Percentiles rank a stretch among this genome's conserved stretches.
Evolutionary conservation across 2,329 filamentous ascomycete genomes (phyloP).

Genomic region (Cylindrodendrum hubeiense): DNA sequence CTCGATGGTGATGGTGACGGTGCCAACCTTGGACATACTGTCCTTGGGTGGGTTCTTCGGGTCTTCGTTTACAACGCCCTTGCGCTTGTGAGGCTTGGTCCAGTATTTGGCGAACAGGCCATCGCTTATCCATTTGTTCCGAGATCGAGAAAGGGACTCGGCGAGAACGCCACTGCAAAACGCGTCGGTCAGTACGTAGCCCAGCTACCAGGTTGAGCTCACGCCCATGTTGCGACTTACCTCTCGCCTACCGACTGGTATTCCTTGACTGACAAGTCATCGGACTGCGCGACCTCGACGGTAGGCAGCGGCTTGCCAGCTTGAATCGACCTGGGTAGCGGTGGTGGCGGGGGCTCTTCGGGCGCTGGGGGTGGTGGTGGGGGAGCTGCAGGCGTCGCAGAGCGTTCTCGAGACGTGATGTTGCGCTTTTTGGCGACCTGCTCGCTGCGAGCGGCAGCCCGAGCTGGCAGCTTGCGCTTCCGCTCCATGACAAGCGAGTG

Average conservation of each 20-base stretch:
- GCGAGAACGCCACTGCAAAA: slow-evolving; percentile 75
- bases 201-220: not conserved
- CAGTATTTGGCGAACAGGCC: slow-evolving; percentile 83
- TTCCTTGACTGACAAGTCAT: slow-evolving; percentile 71
- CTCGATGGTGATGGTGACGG: slow-evolving; percentile 80
- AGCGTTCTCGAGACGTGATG: slow-evolving; percentile 66
- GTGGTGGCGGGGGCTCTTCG: slow-evolving; percentile 50
- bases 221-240: slow-evolving; percentile 52
- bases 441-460: slow-evolving; percentile 71
- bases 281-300: slow-evolving; percentile 74
- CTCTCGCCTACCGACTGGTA: slow-evolving; percentile 82
- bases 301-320: slow-evolving; percentile 79
- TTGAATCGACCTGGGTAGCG: slow-evolving; percentile 72
- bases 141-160: slow-evolving; percentile 80
- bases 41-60: slow-evolving; percentile 77
- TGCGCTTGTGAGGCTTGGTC: slow-evolving; percentile 78
- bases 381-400: slow-evolving; percentile 60
- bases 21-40: slow-evolving; percentile 79
- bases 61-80: slow-evolving; percentile 73
- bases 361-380: slow-evolving; percentile 49
- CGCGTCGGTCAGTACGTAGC: slow-evolving; percentile 36
- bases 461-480: slow-evolving; percentile 74
- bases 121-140: slow-evolving; percentile 78
- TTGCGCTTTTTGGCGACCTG: slow-evolving; percentile 71
- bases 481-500: slow-evolving; percentile 64